Percentiles rank a stretch among this genome's conserved stretches.
Evolutionary conservation across 108 stramenopile species (phyloP).

Genomic region (Cyclotella kingstonii): DNA sequence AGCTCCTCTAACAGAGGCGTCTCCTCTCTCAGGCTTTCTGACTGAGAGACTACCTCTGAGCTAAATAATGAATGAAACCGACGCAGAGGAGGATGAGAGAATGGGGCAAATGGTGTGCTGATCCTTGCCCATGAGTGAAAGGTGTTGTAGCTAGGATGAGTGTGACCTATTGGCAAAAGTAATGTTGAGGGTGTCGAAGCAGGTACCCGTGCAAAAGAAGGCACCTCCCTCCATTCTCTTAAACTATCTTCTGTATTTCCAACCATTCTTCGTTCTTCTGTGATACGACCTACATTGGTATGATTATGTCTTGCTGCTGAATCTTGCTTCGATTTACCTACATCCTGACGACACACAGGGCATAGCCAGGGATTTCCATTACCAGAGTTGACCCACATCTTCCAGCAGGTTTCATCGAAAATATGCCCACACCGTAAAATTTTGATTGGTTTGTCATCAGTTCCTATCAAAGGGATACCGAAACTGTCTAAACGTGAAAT

Average conservation of each 20-base stretch:
- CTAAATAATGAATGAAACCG: neutral
- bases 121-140: neutral
- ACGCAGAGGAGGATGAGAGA: constrained; percentile 8
- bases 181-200: constrained; percentile 14
- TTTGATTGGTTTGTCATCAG: constrained; percentile 70
- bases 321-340: constrained; percentile 37
- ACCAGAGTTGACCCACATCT: constrained; percentile 71
- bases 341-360: constrained; percentile 82
- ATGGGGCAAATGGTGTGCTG: constrained; percentile 3
- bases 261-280: constrained; percentile 1
- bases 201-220: constrained; percentile 11
- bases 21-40: neutral
- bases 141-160: constrained; percentile 10
- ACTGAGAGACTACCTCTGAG: neutral
- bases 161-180: constrained; percentile 15
- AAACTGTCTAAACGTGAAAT: constrained; percentile 63
- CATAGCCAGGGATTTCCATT: constrained; percentile 78
- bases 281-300: neutral
- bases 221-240: neutral
- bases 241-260: constrained; percentile 1
- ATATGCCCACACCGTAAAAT: constrained; percentile 87
- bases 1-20: constrained; percentile 8
- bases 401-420: constrained; percentile 87
- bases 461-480: constrained; percentile 65
- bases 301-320: neutral